Percentiles rank a stretch among this genome's conserved stretches.
These are phyloP conservation scores for Diaporthe citriasiana DNA, from an alignment of 2,329 filamentous ascomycete genomes.

Conservation along the genomic window DNA sequence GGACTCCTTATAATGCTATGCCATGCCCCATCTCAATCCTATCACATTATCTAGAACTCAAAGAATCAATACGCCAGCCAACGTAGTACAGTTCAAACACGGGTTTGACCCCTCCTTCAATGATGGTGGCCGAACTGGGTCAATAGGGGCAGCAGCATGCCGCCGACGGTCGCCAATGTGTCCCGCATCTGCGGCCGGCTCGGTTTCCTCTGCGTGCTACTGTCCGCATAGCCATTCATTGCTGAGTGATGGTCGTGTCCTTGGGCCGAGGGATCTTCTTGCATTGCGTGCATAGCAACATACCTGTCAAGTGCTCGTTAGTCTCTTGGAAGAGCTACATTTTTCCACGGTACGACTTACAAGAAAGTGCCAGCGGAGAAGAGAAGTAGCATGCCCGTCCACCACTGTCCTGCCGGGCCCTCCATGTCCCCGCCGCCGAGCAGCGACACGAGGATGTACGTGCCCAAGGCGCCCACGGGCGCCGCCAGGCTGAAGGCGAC, in stretches of 20 bases:
- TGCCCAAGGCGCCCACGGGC: constrained; percentile 85
- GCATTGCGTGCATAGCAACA: constrained; percentile 99
- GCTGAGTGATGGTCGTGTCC: constrained; percentile 65
- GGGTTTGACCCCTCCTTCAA: constrained; percentile 46
- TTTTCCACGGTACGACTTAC: constrained; percentile 66
- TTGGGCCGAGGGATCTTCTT: constrained; percentile 74
- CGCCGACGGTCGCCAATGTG: constrained; percentile 77
- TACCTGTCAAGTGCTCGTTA: constrained; percentile 70
- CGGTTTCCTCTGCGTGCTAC: constrained; percentile 63
- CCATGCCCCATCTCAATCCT: not conserved
- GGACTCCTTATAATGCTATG: constrained; percentile 38
- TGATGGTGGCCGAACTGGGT: constrained; percentile 86
- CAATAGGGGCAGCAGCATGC: constrained; percentile 83
- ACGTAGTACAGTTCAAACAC: constrained; percentile 14
- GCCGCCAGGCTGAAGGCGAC: constrained; percentile 93
- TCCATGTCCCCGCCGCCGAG: constrained; percentile 73
- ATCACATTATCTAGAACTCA: constrained; percentile 16
- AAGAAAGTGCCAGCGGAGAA: constrained; percentile 97
- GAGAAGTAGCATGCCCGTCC: constrained; percentile 92
- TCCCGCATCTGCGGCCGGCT: constrained; percentile 74
- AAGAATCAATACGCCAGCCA: constrained; percentile 20
- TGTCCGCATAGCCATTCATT: constrained; percentile 69
- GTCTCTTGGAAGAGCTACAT: not conserved
- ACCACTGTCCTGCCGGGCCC: constrained; percentile 80
- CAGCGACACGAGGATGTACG: constrained; percentile 84